Evolutionary conservation across 2,329 filamentous ascomycete genomes (phyloP).

Genomic region (Calonectria leucothoes): DNA sequence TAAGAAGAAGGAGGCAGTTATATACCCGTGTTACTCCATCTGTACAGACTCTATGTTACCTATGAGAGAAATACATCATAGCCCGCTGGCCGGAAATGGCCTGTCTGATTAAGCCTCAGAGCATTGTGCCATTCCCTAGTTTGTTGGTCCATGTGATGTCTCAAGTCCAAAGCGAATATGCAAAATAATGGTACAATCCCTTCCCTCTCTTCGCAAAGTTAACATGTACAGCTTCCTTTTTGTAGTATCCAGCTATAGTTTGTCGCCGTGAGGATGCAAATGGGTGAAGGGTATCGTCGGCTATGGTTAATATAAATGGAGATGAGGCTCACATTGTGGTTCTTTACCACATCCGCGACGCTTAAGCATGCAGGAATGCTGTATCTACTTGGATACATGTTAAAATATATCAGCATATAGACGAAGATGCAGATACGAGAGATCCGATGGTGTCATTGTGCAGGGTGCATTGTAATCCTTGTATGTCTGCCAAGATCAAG

Average conservation of each 20-base stretch:
- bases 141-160: too few species aligned
- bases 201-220: too few species aligned
- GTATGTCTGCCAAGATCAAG: background rate
- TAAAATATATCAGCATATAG: background rate
- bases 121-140: background rate
- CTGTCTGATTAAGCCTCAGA: background rate
- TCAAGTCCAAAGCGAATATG: too few species aligned
- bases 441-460: background rate
- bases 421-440: too few species aligned
- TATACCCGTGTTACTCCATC: background rate
- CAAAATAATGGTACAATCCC: too few species aligned
- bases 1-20: slow-evolving; percentile 22
- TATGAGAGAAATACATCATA: slow-evolving; percentile 18
- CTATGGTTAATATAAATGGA: too few species aligned
- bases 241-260: too few species aligned
- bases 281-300: too few species aligned
- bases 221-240: too few species aligned
- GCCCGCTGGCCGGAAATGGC: slow-evolving; percentile 2
- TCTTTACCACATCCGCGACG: background rate
- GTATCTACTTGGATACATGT: background rate
- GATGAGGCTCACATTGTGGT: background rate
- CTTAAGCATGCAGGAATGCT: too few species aligned
- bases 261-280: too few species aligned
- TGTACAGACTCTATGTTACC: background rate
- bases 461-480: background rate